Evolutionary conservation across 306 rosid species (phyloP).

Genomic region (Ochetophila trinervis): DNA sequence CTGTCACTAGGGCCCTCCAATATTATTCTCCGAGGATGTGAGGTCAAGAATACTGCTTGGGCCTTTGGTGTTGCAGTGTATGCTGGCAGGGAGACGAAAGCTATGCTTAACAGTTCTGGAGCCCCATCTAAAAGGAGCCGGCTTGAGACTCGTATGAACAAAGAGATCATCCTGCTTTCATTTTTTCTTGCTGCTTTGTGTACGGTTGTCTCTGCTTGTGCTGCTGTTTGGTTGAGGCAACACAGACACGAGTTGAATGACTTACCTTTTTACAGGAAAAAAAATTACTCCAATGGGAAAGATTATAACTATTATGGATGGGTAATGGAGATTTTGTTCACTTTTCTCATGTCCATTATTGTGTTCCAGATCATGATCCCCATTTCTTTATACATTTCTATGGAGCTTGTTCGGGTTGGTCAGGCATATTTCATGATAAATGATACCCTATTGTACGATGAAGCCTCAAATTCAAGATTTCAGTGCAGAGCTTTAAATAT

Average conservation of each 20-base stretch:
- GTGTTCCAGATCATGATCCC: conserved; percentile 97
- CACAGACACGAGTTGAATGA: conserved; percentile 45
- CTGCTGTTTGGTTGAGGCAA: conserved; percentile 70
- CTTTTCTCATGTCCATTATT: conserved; percentile 90
- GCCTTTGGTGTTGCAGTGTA: conserved; percentile 84
- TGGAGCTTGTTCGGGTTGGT: conserved; percentile 94
- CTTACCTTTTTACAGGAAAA: conserved; percentile 67
- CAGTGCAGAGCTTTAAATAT: conserved; percentile 95
- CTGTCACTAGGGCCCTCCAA: conserved; percentile 92
- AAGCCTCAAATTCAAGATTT: conserved; percentile 67
- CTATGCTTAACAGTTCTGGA: conserved; percentile 88
- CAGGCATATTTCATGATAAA: conserved; percentile 91
- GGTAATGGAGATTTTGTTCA: conserved; percentile 73
- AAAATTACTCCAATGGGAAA: conserved; percentile 30
- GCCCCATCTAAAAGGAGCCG: conserved; percentile 96
- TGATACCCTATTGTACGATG: conserved; percentile 75
- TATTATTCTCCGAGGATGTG: conserved; percentile 85
- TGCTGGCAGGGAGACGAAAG: conserved; percentile 91
- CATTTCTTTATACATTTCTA: conserved; percentile 84
- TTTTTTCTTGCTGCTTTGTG: conserved; percentile 69
- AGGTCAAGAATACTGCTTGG: conserved; percentile 82
- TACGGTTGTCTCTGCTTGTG: conserved; percentile 60
- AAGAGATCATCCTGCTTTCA: conserved; percentile 79
- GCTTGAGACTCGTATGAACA: conserved; percentile 87
- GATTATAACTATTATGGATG: conserved; percentile 61